Percentiles rank a stretch among this genome's conserved stretches.
Evolutionary conservation across 768 basidiomycete species (phyloP).

Genomic region (Tylopilus intermedius): DNA sequence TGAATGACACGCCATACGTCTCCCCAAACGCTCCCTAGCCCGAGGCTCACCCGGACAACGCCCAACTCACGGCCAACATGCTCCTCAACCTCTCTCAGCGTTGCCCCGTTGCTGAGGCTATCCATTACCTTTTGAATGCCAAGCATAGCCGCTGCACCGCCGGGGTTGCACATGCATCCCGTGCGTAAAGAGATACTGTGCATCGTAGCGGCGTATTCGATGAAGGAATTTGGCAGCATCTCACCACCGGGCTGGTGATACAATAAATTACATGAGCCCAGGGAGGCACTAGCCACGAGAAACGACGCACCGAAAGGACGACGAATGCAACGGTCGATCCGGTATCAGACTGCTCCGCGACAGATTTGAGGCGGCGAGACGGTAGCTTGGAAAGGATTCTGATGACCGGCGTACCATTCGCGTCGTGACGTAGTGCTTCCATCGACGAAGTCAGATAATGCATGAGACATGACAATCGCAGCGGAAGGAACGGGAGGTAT

Average conservation of each 20-base stretch:
- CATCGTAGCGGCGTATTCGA: constrained; percentile 62
- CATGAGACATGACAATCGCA: constrained; percentile 66
- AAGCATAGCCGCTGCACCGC: constrained; percentile 57
- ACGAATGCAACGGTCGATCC: constrained; percentile 63
- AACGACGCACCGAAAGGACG: constrained; percentile 53
- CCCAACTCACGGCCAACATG: too few relatives aligned
- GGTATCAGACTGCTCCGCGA: constrained; percentile 63
- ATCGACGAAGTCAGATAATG: constrained; percentile 59
- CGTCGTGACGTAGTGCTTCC: constrained; percentile 54
- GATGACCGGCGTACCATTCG: constrained; percentile 53
- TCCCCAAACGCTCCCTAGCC: too few relatives aligned
- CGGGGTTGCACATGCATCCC: constrained; percentile 87
- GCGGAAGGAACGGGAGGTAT: constrained; percentile 74
- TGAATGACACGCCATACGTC: too few relatives aligned
- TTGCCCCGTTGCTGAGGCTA: too few relatives aligned
- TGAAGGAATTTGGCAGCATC: constrained; percentile 66
- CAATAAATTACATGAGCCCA: neutral
- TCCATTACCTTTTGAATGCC: too few relatives aligned
- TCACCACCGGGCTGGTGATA: constrained; percentile 53
- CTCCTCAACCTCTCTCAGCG: too few relatives aligned
- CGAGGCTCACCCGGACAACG: too few relatives aligned
- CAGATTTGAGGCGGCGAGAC: constrained; percentile 43
- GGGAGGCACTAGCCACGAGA: neutral
- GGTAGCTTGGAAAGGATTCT: constrained; percentile 66
- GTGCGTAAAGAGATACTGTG: constrained; percentile 72